These are phyloP conservation scores for Tulasnella sp. DNA, from an alignment of 768 basidiomycete genomes.

Conservation along the genomic window DNA sequence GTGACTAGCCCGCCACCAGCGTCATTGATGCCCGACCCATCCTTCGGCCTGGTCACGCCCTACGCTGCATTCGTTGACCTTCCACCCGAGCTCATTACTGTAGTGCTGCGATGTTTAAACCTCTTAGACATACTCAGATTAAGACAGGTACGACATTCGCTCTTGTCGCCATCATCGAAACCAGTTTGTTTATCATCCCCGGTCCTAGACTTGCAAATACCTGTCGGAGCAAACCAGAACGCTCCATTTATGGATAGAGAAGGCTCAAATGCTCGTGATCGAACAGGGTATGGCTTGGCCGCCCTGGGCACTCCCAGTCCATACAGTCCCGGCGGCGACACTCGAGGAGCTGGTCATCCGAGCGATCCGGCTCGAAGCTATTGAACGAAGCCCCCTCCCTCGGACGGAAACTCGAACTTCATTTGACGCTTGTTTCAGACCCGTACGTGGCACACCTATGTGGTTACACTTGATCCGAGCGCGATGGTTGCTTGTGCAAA, in stretches of 20 bases:
- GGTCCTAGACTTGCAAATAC: not conserved
- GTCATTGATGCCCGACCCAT: too few relatives aligned
- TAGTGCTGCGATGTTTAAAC: not conserved
- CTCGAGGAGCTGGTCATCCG: not conserved
- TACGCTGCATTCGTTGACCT: too few relatives aligned
- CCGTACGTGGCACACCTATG: not conserved
- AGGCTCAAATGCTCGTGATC: not conserved
- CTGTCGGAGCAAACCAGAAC: not conserved
- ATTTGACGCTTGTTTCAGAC: not conserved
- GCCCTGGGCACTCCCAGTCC: not conserved
- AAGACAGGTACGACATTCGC: not conserved
- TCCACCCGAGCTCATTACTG: not conserved
- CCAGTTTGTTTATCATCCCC: not conserved
- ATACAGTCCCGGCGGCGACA: not conserved
- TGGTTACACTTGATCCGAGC: not conserved
- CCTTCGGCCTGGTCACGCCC: too few relatives aligned
- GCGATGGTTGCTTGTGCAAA: not conserved
- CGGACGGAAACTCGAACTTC: not conserved
- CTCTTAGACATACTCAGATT: not conserved
- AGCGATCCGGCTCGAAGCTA: not conserved
- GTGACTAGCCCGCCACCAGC: too few relatives aligned
- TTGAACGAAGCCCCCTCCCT: not conserved
- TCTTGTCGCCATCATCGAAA: not conserved
- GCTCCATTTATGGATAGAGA: not conserved
- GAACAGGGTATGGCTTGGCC: not conserved